Percentiles rank a stretch among this genome's conserved stretches.
These are phyloP conservation scores for Aeschynomene evenia DNA, from an alignment of 306 rosid species.

Conservation along the genomic window DNA sequence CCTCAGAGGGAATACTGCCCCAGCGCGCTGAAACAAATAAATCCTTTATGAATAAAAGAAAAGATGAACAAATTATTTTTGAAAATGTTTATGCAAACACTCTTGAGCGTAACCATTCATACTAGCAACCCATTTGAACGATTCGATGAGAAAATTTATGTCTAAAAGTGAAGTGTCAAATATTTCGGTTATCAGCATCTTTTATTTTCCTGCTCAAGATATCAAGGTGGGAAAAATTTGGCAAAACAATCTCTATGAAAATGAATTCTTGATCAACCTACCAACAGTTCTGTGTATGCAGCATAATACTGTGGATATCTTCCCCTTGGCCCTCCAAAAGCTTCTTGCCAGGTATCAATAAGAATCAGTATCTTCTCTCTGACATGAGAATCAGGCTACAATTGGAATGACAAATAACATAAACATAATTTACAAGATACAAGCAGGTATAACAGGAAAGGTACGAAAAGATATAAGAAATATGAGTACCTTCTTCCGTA, in stretches of 20 bases:
- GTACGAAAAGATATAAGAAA: constrained; percentile 28
- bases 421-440: constrained; percentile 28
- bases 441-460: constrained; percentile 27
- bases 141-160: constrained; percentile 17
- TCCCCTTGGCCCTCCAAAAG: constrained; percentile 94
- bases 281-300: constrained; percentile 94
- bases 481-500: constrained; percentile 72
- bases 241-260: neutral
- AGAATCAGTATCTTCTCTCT: constrained; percentile 87
- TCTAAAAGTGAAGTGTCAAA: constrained; percentile 2
- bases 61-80: constrained; percentile 24
- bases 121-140: constrained; percentile 2
- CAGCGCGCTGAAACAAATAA: constrained; percentile 72
- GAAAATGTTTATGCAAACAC: constrained; percentile 21
- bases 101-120: constrained; percentile 22
- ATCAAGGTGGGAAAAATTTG: constrained; percentile 2
- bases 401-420: constrained; percentile 39
- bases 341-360: constrained; percentile 99
- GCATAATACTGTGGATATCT: constrained; percentile 95
- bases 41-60: constrained; percentile 23
- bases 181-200: neutral
- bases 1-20: constrained; percentile 91
- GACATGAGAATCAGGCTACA: constrained; percentile 86
- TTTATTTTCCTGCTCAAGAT: neutral
- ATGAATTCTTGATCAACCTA: constrained; percentile 34